These are phyloP conservation scores for Drosera capensis DNA, from an alignment of 148 eudicot genomes.

Conservation along the genomic window DNA sequence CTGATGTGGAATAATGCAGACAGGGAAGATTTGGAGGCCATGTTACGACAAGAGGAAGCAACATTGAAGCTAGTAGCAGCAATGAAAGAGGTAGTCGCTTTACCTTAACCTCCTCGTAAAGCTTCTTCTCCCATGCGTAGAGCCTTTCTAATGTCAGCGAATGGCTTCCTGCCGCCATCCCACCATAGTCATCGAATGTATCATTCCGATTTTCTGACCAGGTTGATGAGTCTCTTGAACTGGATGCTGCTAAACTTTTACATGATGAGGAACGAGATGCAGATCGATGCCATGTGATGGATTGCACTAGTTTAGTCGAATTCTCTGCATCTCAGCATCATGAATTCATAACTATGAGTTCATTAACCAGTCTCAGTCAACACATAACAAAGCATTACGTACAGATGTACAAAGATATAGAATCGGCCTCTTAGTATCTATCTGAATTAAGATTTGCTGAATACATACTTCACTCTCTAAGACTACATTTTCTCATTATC, in stretches of 20 bases:
- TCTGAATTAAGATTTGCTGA: too few species aligned
- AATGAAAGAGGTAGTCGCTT: background rate
- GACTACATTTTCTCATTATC: too few species aligned
- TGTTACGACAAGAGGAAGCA: background rate
- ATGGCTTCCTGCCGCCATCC: constrained; percentile 92
- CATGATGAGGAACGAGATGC: constrained; percentile 64
- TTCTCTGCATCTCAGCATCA: constrained; percentile 44
- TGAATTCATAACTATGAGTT: constrained; percentile 1
- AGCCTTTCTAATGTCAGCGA: constrained; percentile 80
- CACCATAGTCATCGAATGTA: constrained; percentile 79
- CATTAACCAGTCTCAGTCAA: background rate
- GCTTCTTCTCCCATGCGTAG: constrained; percentile 99
- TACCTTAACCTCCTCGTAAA: constrained; percentile 95
- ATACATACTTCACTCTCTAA: too few species aligned
- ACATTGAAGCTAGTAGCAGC: background rate
- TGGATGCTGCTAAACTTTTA: constrained; percentile 76
- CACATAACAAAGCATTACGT: background rate
- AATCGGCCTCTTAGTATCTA: too few species aligned
- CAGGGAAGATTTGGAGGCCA: background rate
- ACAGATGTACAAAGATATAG: too few species aligned
- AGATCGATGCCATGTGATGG: constrained; percentile 60
- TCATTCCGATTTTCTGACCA: constrained; percentile 82
- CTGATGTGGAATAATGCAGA: background rate
- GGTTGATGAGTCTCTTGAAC: constrained; percentile 60
- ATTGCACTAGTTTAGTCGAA: constrained; percentile 79